Evolutionary conservation across 1,139 yeast species (phyloP).

Genomic region (Sugiyamaella paludigena): DNA sequence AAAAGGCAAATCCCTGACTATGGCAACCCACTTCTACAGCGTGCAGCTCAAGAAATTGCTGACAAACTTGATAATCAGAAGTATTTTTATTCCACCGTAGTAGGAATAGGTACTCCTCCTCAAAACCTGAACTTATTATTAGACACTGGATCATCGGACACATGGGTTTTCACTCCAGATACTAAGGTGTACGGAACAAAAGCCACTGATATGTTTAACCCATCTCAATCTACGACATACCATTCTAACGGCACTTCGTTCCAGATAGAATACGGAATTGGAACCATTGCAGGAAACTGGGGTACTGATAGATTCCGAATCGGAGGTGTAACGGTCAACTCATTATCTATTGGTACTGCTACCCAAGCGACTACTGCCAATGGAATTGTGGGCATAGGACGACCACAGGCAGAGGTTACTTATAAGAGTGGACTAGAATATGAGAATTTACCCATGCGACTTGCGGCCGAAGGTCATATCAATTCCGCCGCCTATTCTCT

Average conservation of each 20-base stretch:
- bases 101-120: constrained; percentile 33
- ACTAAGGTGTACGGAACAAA: constrained; percentile 28
- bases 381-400: constrained; percentile 56
- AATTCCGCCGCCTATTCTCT: constrained; percentile 47
- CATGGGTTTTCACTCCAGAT: constrained; percentile 51
- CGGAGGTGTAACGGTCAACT: constrained; percentile 41
- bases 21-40: constrained; percentile 17
- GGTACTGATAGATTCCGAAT: constrained; percentile 47
- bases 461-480: constrained; percentile 50
- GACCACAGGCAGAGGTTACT: constrained; percentile 40
- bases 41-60: constrained; percentile 26
- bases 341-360: constrained; percentile 49
- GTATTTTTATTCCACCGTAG: constrained; percentile 37
- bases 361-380: constrained; percentile 45
- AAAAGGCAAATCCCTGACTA: constrained; percentile 19
- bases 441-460: constrained; percentile 35
- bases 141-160: constrained; percentile 72
- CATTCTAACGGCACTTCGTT: constrained; percentile 25
- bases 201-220: constrained; percentile 40
- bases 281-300: constrained; percentile 44
- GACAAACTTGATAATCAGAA: constrained; percentile 37
- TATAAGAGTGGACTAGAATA: constrained; percentile 23
- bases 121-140: constrained; percentile 36
- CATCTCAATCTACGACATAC: constrained; percentile 25
- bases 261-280: constrained; percentile 32